Conservation (phyloP, 2,329 filamentous ascomycete genomes). For the Pseudopyricularia javanii region DNA sequence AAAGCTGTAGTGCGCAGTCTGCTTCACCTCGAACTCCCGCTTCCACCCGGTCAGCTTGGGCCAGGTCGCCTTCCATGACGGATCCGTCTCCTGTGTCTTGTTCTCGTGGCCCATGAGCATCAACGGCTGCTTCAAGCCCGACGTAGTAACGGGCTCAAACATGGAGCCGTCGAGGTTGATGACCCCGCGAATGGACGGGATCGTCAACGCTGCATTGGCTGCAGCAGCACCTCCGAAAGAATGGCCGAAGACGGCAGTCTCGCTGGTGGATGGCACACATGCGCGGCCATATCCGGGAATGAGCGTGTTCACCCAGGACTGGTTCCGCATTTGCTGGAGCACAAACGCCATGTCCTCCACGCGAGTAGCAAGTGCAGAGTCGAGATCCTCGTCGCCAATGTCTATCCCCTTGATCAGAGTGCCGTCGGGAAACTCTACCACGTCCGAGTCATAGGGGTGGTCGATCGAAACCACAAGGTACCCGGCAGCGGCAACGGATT, state of each 20-base stretch:
- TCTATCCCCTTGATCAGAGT: conserved; percentile 13
- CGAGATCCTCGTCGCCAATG: conserved; percentile 7
- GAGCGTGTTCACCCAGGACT: not conserved
- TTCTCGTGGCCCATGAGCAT: not conserved
- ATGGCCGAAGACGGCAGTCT: conserved; percentile 18
- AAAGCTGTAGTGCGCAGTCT: not conserved
- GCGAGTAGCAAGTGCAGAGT: conserved; percentile 11
- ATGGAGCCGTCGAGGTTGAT: not conserved
- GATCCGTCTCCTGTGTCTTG: not conserved
- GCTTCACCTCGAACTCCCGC: not conserved
- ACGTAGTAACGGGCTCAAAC: not conserved
- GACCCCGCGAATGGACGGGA: not conserved
- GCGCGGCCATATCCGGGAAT: not conserved
- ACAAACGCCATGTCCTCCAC: not conserved
- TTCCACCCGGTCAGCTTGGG: not conserved
- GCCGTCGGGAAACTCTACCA: conserved; percentile 26
- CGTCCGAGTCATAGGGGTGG: conserved; percentile 26
- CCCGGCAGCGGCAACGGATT: conserved; percentile 24
- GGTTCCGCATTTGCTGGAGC: no score
- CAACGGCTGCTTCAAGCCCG: not conserved
- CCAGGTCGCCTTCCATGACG: not conserved
- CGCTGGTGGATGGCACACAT: not conserved
- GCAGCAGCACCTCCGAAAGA: conserved; percentile 20
- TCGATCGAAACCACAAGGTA: conserved; percentile 29
- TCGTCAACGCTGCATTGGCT: conserved; percentile 6